Base-by-base conservation (phyloP, 164 flowering plant species). In the Amborella trichopoda region DNA sequence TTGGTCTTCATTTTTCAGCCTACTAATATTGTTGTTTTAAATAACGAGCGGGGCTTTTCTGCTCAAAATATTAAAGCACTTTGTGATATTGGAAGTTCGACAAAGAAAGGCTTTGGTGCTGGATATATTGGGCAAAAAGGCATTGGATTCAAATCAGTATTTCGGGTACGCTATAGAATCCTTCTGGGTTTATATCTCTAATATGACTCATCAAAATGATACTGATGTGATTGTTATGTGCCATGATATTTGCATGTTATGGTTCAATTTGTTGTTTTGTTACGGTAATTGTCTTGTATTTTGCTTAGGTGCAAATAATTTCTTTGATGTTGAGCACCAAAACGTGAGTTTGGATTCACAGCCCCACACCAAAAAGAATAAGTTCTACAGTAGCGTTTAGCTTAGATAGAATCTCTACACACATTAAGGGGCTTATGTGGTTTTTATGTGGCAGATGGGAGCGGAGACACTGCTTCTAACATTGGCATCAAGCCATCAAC, bases 81-180 rank as follows among this genome's bases (percentile, higher is more conserved):
- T 30, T 87, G 99, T 70, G 99, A 91, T 73, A 81, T 91, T 60
- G 99, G 95, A 44, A 83, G 67, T 58, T 91, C 99, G 24, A 91
- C 99, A 24, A 91, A 91, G 48, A 81, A 72, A 52, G 95, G 80
- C 40, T 67, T 70, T 41, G 55, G 44, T 62, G 68, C 82, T 59
- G 99, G 96, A 63, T 87, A 87, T 54, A 87, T 91, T 48, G 99
- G 99, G 46, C 72, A 78, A 66, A 91, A 91, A 64, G 99, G 99
- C 53, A 91, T 87, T 64, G 99, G 99, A 48, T 91, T 91, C 64
- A 91, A 91, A 65, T 91, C 99, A 32, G 99, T 91, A 17, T 91
- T 91, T 56, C 83, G 96, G 81, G 96, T 86, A 78, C 32, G 61
- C 36, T 32, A n/a, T 32, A n/a, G 36, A n/a, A 32, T 11, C 36